phyloP scores from a whole-genome alignment of 257 asterid genomes.

The Solanum verrucosum region DNA sequence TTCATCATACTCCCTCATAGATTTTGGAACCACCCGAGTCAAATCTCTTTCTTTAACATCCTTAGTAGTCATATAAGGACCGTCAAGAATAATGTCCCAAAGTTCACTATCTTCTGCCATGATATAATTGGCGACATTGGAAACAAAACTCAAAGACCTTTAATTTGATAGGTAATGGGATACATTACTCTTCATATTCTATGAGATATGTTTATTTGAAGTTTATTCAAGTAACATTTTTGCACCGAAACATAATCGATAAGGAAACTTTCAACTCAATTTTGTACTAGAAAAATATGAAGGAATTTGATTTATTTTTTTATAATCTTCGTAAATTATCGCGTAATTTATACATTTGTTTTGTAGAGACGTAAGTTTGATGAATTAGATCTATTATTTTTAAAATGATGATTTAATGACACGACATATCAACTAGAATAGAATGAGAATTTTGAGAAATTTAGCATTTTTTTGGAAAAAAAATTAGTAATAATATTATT shows the following conservation, averaged over 20 bases:
- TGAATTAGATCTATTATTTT: too few relatives aligned
- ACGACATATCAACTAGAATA: neutral
- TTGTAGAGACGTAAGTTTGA: neutral
- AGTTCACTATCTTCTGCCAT: too few relatives aligned
- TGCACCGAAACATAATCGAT: neutral
- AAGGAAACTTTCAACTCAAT: too few relatives aligned
- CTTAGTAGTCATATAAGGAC: neutral
- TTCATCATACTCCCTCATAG: neutral
- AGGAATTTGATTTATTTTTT: too few relatives aligned
- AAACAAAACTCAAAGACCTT: neutral
- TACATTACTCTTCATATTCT: neutral
- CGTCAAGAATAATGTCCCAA: too few relatives aligned
- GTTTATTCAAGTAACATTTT: neutral
- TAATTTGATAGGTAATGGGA: neutral
- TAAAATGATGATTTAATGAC: neutral
- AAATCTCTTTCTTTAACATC: neutral
- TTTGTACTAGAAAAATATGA: neutral
- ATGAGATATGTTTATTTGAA: too few relatives aligned
- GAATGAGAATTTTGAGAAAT: neutral
- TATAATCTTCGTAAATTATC: too few relatives aligned
- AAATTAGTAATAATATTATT: too few relatives aligned
- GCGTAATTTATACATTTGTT: too few relatives aligned
- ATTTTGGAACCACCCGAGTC: neutral
- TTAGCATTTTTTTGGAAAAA: too few relatives aligned
- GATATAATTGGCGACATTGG: neutral